A percentile compares a stretch with the other conserved stretches of the same genome.
These are phyloP conservation scores for Pleurotus pulmonarius DNA, from an alignment of 768 basidiomycete genomes.

Conservation along the genomic window DNA sequence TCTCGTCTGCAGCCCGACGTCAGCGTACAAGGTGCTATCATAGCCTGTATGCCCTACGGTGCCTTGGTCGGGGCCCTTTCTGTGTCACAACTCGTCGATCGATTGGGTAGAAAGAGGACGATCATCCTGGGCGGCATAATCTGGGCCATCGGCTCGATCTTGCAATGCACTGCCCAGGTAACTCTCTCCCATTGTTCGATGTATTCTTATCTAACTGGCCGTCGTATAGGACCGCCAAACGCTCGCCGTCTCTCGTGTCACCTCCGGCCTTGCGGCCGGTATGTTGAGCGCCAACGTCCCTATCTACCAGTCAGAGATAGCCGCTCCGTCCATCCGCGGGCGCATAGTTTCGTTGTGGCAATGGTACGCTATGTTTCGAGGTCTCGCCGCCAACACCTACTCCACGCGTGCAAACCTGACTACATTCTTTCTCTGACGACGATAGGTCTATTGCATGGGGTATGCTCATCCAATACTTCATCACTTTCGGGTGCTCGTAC, in stretches of 20 bases:
- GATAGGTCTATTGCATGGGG: conserved; percentile 68
- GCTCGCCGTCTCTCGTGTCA: conserved; percentile 67
- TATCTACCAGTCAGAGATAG: conserved; percentile 73
- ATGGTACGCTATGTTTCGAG: conserved; percentile 34
- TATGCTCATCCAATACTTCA: conserved; percentile 71
- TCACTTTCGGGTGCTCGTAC: conserved; percentile 73
- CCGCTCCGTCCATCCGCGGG: conserved; percentile 66
- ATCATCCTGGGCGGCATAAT: conserved; percentile 64
- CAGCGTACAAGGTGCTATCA: conserved; percentile 64
- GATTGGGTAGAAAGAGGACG: conserved; percentile 60
- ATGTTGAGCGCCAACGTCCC: conserved; percentile 65
- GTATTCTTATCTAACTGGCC: conserved; percentile 4
- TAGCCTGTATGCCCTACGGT: conserved; percentile 77
- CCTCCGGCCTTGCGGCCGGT: conserved; percentile 66
- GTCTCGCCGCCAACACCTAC: too few species aligned
- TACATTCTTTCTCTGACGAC: too few species aligned
- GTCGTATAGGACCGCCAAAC: conserved; percentile 58
- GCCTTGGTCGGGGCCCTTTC: conserved; percentile 68
- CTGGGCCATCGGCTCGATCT: conserved; percentile 68
- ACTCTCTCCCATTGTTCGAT: conserved; percentile 10
- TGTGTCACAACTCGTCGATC: conserved; percentile 60
- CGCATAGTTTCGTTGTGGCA: conserved; percentile 75
- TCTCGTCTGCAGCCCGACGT: conserved; percentile 33
- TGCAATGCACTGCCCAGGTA: conserved; percentile 60
- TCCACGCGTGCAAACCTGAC: too few species aligned